Percentiles rank a stretch among this genome's conserved stretches.
These are phyloP conservation scores for Aspergillus fumigatiaffinis DNA, from an alignment of 2,329 filamentous ascomycete genomes.

Conservation along the genomic window DNA sequence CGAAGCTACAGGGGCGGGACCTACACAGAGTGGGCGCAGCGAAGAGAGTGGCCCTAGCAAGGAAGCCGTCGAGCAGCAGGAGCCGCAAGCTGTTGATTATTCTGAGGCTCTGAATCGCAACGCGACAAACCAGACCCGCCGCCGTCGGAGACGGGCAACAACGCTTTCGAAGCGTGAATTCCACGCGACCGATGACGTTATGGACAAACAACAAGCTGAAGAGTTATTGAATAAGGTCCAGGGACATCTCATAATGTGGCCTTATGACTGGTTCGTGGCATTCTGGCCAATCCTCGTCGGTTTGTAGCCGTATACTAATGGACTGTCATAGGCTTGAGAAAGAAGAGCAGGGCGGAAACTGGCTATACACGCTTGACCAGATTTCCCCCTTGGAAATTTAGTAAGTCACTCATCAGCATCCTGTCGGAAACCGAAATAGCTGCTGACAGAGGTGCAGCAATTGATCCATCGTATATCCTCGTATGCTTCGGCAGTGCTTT, in stretches of 20 bases:
- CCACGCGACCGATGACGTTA: constrained; percentile 65
- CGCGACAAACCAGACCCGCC: constrained; percentile 30
- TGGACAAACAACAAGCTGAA: constrained; percentile 72
- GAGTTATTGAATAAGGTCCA: constrained; percentile 77
- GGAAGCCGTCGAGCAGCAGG: constrained; percentile 31
- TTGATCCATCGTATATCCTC: constrained; percentile 14
- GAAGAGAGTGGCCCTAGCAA: constrained; percentile 22
- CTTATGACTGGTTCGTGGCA: constrained; percentile 73
- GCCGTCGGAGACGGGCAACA: constrained; percentile 41
- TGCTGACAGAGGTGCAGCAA: constrained; percentile 25
- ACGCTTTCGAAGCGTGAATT: constrained; percentile 47
- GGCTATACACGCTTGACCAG: constrained; percentile 94
- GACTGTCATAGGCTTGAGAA: constrained; percentile 60
- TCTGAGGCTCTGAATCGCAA: constrained; percentile 40
- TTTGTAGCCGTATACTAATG: constrained; percentile 9
- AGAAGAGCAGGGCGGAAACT: constrained; percentile 90
- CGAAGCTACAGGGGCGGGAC: constrained; percentile 25
- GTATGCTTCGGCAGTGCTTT: not conserved
- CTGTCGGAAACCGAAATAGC: not conserved
- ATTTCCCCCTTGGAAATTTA: constrained; percentile 97
- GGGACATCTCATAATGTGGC: constrained; percentile 85
- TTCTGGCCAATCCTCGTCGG: constrained; percentile 4
- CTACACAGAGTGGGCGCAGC: constrained; percentile 18
- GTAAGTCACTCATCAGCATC: constrained; percentile 26
- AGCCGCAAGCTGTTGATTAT: constrained; percentile 33